phyloP scores from a whole-genome alignment of 1,284 basidiomycete genomes.

The Ceraceosorus guamensis region DNA sequence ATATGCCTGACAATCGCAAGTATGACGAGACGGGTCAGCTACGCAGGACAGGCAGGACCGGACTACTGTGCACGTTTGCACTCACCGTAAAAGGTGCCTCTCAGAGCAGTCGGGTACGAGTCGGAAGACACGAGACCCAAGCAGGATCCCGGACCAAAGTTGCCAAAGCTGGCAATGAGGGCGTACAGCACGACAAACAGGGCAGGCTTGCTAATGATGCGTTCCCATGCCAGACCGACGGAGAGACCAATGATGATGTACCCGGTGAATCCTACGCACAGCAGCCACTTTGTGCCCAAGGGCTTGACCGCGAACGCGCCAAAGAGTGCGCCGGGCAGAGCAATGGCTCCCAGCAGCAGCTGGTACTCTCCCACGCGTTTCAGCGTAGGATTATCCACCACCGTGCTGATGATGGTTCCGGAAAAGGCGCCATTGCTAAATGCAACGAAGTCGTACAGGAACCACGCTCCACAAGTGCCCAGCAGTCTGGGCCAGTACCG shows the following conservation, averaged over 20 bases:
- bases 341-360: conserved; percentile 61
- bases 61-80: too few species aligned
- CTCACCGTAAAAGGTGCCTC: conserved; percentile 51
- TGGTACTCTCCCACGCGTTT: conserved; percentile 59
- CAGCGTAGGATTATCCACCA: conserved; percentile 54
- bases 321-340: conserved; percentile 61
- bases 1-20: too few species aligned
- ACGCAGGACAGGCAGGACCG: too few species aligned
- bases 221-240: conserved; percentile 59
- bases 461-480: conserved; percentile 26
- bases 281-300: conserved; percentile 41
- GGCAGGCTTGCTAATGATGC: conserved; percentile 61
- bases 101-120: conserved; percentile 30
- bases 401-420: conserved; percentile 50
- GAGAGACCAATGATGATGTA: conserved; percentile 64
- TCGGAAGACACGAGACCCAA: conserved; percentile 57
- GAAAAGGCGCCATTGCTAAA: conserved; percentile 61
- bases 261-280: conserved; percentile 68
- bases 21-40: too few species aligned
- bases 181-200: conserved; percentile 55
- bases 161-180: conserved; percentile 51
- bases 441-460: conserved; percentile 63
- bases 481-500: conserved; percentile 57
- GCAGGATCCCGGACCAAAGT: conserved; percentile 68
- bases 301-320: conserved; percentile 53